phyloP scores from a whole-genome alignment of 257 asterid genomes.

The Echites panduratus region DNA sequence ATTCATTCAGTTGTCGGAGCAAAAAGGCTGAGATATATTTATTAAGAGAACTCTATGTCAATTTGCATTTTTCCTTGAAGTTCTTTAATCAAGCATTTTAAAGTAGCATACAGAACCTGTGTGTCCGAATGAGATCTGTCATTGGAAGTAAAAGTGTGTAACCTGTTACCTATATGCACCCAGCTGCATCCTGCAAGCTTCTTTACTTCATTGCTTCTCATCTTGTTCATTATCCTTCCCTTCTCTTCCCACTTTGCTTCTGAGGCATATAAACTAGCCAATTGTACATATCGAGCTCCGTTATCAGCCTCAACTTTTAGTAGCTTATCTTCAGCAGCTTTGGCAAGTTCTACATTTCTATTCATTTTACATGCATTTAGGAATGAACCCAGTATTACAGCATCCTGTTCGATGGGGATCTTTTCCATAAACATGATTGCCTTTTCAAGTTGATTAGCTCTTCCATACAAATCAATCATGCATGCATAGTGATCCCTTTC shows the following conservation, averaged over 20 bases:
- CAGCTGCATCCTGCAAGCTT: conserved; percentile 82
- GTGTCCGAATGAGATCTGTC: conserved; percentile 54
- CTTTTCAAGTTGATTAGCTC: conserved; percentile 71
- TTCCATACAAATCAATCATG: conserved; percentile 88
- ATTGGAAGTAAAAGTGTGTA: conserved; percentile 61
- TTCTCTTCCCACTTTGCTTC: conserved; percentile 81
- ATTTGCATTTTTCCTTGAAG: conserved; percentile 15
- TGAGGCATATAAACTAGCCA: conserved; percentile 74
- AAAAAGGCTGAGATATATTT: no score
- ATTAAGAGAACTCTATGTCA: conserved; percentile 11
- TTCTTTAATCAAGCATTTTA: conserved; percentile 49
- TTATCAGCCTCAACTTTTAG: conserved; percentile 47
- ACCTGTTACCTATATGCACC: conserved; percentile 47
- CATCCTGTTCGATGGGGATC: conserved; percentile 62
- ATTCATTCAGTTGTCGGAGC: no score
- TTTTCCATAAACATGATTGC: conserved; percentile 51
- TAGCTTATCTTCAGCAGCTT: conserved; percentile 53
- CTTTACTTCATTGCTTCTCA: conserved; percentile 71
- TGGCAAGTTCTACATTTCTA: conserved; percentile 57
- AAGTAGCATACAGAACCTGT: conserved; percentile 40
- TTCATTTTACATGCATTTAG: conserved; percentile 68
- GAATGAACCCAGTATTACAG: conserved; percentile 58
- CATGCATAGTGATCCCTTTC: conserved; percentile 86
- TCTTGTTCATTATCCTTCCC: conserved; percentile 79
- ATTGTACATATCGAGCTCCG: conserved; percentile 69